phyloP scores from a whole-genome alignment of 306 rosid genomes.

The Coriaria nepalensis region DNA sequence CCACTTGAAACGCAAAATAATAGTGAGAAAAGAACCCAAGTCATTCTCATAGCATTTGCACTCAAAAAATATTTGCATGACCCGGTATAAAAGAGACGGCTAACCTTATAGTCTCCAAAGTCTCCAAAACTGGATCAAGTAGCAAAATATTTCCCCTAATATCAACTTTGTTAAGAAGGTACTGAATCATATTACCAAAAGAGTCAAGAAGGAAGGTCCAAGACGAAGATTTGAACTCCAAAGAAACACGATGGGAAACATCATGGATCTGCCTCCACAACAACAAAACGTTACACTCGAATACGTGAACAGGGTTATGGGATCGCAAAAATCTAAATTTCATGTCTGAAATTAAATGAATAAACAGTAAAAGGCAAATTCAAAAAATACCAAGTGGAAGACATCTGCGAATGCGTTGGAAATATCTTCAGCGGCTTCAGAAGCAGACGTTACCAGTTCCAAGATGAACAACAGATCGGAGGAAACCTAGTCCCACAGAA shows the following conservation, averaged over 20 bases:
- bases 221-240: conserved; percentile 43
- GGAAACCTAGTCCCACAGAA: conserved; percentile 29
- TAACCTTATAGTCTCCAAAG: conserved; percentile 56
- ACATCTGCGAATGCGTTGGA: conserved; percentile 26
- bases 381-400: conserved; percentile 39
- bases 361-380: not conserved
- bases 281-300: no score
- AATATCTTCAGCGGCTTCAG: conserved; percentile 18
- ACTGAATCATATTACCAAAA: conserved; percentile 33
- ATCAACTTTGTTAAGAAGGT: conserved; percentile 23
- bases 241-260: conserved; percentile 32
- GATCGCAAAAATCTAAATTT: not conserved
- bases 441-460: conserved; percentile 31
- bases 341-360: not conserved
- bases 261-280: conserved; percentile 63
- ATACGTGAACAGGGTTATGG: no score
- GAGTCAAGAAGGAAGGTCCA: conserved; percentile 35
- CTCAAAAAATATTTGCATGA: no score
- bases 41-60: no score
- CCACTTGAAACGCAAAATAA: no score
- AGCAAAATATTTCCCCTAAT: conserved; percentile 13
- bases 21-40: no score
- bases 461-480: conserved; percentile 61
- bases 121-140: conserved; percentile 32
- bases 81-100: conserved; percentile 7